These are phyloP conservation scores for Cryptococcus deneoformans DNA, from an alignment of 1,284 basidiomycete species.

Conservation along the genomic window DNA sequence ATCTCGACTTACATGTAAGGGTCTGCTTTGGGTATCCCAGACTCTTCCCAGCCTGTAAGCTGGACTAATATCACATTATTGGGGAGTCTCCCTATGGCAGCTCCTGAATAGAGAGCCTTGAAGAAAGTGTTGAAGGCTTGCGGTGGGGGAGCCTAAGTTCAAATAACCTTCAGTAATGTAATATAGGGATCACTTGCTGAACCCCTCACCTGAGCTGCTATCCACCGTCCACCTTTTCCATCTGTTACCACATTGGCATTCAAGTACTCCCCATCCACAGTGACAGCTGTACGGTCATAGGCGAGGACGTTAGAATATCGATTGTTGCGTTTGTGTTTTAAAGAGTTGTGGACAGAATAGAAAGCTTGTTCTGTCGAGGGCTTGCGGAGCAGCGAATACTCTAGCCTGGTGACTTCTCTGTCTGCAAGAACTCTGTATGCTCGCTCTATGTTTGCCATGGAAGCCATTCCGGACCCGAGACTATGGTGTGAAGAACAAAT, in stretches of 20 bases:
- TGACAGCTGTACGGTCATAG: constrained; percentile 41
- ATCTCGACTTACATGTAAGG: constrained; percentile 32
- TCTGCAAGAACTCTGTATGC: constrained; percentile 11
- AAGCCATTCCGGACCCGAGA: background rate
- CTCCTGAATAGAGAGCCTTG: constrained; percentile 25
- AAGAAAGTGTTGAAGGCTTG: constrained; percentile 33
- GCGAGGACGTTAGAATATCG: constrained; percentile 42
- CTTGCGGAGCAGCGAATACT: background rate
- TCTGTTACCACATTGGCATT: constrained; percentile 44
- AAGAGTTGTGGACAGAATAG: constrained; percentile 29
- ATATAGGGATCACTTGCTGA: background rate
- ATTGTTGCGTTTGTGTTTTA: constrained; percentile 22
- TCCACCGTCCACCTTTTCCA: constrained; percentile 32
- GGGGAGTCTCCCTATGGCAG: constrained; percentile 22
- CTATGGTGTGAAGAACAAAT: background rate
- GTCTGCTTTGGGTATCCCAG: constrained; percentile 38
- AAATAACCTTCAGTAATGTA: background rate
- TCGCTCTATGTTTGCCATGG: background rate
- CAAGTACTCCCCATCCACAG: constrained; percentile 26
- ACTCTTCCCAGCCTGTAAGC: constrained; percentile 41
- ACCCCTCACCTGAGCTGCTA: constrained; percentile 41
- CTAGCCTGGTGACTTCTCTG: constrained; percentile 5
- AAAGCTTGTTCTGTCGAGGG: constrained; percentile 12
- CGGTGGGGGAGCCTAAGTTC: constrained; percentile 35
- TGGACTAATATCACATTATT: constrained; percentile 36